phyloP scores from a whole-genome alignment of 306 rosid species.

The Betula pendula region DNA sequence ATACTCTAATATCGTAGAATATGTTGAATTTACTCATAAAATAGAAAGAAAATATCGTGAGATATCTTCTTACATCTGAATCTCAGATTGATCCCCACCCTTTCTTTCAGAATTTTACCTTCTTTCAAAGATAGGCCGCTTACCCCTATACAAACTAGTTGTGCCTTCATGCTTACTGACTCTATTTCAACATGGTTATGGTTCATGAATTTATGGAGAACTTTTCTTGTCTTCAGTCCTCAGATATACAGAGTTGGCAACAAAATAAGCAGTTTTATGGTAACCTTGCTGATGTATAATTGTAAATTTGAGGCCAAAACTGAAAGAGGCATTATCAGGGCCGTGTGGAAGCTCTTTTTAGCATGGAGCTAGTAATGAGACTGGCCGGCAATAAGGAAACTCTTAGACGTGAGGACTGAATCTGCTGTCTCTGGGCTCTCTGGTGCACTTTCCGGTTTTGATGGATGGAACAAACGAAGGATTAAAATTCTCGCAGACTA shows the following conservation, averaged over 20 bases:
- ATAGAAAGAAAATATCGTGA: neutral
- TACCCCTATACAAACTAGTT: neutral
- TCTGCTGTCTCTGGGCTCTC: constrained; percentile 70
- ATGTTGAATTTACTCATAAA: neutral
- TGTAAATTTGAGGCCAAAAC: constrained; percentile 60
- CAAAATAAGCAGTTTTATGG: constrained; percentile 14
- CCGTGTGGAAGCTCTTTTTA: constrained; percentile 85
- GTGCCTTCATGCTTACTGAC: constrained; percentile 19
- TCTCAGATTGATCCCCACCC: neutral
- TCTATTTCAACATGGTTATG: constrained; percentile 5
- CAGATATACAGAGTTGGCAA: constrained; percentile 21
- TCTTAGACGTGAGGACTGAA: constrained; percentile 70
- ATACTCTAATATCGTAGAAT: neutral
- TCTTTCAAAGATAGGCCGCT: neutral
- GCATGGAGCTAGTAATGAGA: constrained; percentile 88
- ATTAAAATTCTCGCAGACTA: constrained; percentile 47
- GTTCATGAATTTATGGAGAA: neutral
- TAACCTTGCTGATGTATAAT: constrained; percentile 37
- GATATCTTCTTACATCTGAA: constrained; percentile 1
- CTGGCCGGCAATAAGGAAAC: constrained; percentile 82
- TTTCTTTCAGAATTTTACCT: neutral
- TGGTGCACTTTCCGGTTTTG: constrained; percentile 69
- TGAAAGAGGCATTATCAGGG: constrained; percentile 73
- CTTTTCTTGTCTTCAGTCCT: constrained; percentile 1
- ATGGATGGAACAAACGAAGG: constrained; percentile 63